Percentiles rank a stretch among this genome's conserved stretches.
Evolutionary conservation across 441 rosid genomes (phyloP).

Genomic region (Gossypium aridum): DNA sequence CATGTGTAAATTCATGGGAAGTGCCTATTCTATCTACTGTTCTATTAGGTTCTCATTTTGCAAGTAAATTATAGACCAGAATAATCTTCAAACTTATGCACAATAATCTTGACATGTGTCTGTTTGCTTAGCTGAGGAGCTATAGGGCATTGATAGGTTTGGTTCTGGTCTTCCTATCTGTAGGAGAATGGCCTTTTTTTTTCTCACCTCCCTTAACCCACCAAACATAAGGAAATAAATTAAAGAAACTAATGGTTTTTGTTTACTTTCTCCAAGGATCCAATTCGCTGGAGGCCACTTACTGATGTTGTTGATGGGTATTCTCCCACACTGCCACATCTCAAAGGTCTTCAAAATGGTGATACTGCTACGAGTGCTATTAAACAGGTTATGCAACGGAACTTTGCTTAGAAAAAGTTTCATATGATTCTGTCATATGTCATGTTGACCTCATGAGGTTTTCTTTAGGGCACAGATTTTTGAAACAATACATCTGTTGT

Average conservation of each 20-base stretch:
- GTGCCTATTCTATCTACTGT: background rate
- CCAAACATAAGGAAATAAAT: background rate
- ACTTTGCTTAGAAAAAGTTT: conserved; percentile 17
- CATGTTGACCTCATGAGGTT: background rate
- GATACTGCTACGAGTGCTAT: conserved; percentile 99
- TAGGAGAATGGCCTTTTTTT: background rate
- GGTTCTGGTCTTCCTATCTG: background rate
- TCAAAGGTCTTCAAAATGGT: conserved; percentile 98
- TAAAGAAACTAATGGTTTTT: background rate
- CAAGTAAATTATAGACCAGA: background rate
- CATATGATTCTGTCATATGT: background rate
- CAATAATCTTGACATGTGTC: background rate
- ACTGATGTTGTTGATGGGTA: conserved; percentile 96
- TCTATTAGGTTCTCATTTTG: background rate
- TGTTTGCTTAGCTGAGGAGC: background rate
- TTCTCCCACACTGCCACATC: conserved; percentile 95
- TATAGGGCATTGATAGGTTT: background rate
- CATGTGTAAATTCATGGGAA: conserved; percentile 2
- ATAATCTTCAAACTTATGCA: background rate
- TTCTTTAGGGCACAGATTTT: conserved; percentile 2
- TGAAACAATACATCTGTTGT: background rate
- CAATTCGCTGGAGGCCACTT: conserved; percentile 93
- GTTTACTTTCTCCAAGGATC: conserved; percentile 53
- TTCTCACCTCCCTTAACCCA: background rate
- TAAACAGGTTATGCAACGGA: conserved; percentile 62